phyloP scores from a whole-genome alignment of 2,329 filamentous ascomycete species.

The Aspergillus latus region DNA sequence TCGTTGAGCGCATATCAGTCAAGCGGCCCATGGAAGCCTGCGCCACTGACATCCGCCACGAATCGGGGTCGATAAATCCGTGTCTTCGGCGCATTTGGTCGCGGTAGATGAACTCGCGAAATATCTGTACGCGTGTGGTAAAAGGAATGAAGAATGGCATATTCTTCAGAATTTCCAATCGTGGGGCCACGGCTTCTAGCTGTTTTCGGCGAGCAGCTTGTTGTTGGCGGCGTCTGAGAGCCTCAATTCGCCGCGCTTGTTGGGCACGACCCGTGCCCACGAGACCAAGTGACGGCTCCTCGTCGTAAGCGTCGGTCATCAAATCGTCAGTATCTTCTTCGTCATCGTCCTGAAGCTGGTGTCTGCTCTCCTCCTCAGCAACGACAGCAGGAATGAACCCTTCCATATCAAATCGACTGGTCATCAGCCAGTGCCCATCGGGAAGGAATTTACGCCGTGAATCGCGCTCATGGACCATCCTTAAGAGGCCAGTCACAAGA shows the following conservation, averaged over 20 bases:
- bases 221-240: conserved; percentile 62
- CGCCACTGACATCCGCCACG: conserved; percentile 66
- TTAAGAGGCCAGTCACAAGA: conserved; percentile 75
- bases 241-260: conserved; percentile 62
- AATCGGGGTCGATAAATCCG: conserved; percentile 69
- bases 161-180: conserved; percentile 86
- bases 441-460: conserved; percentile 84
- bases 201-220: conserved; percentile 68
- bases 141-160: conserved; percentile 98
- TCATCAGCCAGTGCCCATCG: conserved; percentile 91
- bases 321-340: conserved; percentile 54
- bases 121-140: conserved; percentile 84
- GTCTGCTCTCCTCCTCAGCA: conserved; percentile 75
- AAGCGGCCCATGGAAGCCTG: conserved; percentile 42
- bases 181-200: conserved; percentile 76
- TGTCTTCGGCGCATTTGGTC: conserved; percentile 73
- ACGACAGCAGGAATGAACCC: conserved; percentile 85
- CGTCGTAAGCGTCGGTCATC: conserved; percentile 37
- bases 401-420: conserved; percentile 79
- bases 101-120: conserved; percentile 83
- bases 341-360: conserved; percentile 64
- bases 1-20: conserved; percentile 40
- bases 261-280: conserved; percentile 62
- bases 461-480: conserved; percentile 89
- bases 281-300: conserved; percentile 38